Evolutionary conservation across 306 rosid genomes (phyloP).

Genomic region (Casuarina equisetifolia): DNA sequence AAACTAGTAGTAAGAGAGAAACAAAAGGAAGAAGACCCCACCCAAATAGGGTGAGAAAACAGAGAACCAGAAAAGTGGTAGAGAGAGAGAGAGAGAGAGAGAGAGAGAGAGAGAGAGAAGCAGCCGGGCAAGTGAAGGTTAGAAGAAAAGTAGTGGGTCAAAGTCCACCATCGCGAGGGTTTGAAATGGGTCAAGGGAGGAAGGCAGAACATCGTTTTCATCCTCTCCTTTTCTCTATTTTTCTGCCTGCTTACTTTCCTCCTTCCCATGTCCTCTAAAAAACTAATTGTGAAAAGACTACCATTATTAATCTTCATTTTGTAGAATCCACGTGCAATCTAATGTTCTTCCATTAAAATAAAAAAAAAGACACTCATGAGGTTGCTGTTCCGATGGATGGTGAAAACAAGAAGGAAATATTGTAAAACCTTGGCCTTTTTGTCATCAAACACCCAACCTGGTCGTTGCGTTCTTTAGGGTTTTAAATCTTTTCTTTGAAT

Average conservation of each 20-base stretch:
- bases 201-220: constrained; percentile 50
- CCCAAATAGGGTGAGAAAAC: constrained; percentile 17
- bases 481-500: too few species aligned
- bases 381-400: too few species aligned
- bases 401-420: too few species aligned
- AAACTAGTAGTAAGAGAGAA: not conserved
- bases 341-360: too few species aligned
- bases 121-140: constrained; percentile 24
- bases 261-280: not conserved
- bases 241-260: not conserved
- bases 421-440: too few species aligned
- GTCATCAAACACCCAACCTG: too few species aligned
- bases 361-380: too few species aligned
- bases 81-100: not conserved
- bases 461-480: too few species aligned
- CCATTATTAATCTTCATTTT: too few species aligned
- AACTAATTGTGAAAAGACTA: not conserved
- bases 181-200: constrained; percentile 63
- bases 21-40: constrained; percentile 11
- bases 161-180: constrained; percentile 47
- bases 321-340: too few species aligned
- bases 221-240: not conserved
- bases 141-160: constrained; percentile 89
- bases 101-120: constrained; percentile 22
- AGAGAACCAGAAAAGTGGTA: not conserved